phyloP scores from a whole-genome alignment of 768 basidiomycete species.

The Termitomyces sp. region DNA sequence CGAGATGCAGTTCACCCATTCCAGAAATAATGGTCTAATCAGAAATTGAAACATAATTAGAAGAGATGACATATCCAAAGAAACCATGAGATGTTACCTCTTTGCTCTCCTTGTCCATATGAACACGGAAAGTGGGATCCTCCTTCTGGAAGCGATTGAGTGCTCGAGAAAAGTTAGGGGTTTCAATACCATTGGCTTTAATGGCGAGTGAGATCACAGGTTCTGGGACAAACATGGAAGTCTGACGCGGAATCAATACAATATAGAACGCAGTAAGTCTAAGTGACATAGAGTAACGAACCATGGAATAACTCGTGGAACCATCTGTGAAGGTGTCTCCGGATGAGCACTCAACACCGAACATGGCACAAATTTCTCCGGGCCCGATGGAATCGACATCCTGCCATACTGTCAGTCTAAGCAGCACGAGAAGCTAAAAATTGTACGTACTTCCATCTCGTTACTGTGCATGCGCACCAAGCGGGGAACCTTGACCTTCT shows the following conservation, averaged over 20 bases:
- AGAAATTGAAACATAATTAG: not conserved
- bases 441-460: slow-evolving; percentile 86
- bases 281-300: slow-evolving; percentile 31
- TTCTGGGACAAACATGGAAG: slow-evolving; percentile 97
- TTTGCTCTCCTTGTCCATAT: slow-evolving; percentile 90
- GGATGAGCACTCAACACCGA: slow-evolving; percentile 96
- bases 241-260: slow-evolving; percentile 44
- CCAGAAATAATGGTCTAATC: slow-evolving; percentile 94
- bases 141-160: slow-evolving; percentile 98
- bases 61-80: not conserved
- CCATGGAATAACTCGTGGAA: slow-evolving; percentile 89
- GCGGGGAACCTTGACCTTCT: slow-evolving; percentile 95
- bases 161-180: slow-evolving; percentile 95
- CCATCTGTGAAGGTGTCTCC: slow-evolving; percentile 98
- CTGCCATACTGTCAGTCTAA: slow-evolving; percentile 31
- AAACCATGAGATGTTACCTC: slow-evolving; percentile 53
- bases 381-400: slow-evolving; percentile 93
- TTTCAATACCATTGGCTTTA: slow-evolving; percentile 88
- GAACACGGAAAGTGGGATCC: slow-evolving; percentile 98
- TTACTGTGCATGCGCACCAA: slow-evolving; percentile 98
- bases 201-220: slow-evolving; percentile 96
- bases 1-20: slow-evolving; percentile 98
- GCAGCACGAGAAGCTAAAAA: not conserved
- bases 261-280: not conserved
- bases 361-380: slow-evolving; percentile 99